phyloP scores from a whole-genome alignment of 2,329 filamentous ascomycete genomes.

The Microsporum canis region DNA sequence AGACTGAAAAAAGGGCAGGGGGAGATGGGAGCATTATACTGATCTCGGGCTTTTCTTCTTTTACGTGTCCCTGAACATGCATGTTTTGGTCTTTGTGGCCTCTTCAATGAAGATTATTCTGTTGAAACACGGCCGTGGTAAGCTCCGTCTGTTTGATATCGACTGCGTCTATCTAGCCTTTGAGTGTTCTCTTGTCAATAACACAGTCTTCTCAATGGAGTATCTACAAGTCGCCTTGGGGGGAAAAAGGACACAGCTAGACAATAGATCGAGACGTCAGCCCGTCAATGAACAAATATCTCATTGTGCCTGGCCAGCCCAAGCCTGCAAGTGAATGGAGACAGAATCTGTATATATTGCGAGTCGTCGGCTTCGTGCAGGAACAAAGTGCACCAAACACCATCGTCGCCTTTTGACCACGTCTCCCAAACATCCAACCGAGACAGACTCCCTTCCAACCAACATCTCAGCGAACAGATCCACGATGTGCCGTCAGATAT shows the following conservation, averaged over 20 bases:
- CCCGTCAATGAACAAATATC: background rate
- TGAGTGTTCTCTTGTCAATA: background rate
- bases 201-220: background rate
- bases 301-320: background rate
- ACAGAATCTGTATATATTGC: background rate
- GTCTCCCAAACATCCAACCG: background rate
- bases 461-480: no score
- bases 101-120: background rate
- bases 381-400: no score
- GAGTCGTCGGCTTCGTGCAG: background rate
- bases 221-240: background rate
- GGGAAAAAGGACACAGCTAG: background rate
- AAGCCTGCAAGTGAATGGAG: background rate
- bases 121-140: background rate
- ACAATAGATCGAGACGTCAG: background rate
- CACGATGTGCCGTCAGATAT: conserved; percentile 12
- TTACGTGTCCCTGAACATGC: background rate
- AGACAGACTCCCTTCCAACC: background rate
- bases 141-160: background rate
- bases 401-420: no score
- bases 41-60: background rate
- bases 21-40: background rate
- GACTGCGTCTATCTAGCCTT: background rate
- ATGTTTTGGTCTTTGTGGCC: background rate
- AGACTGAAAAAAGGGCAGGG: conserved; percentile 34